Conservation (phyloP, 2,329 filamentous ascomycete species). For the Aspergillus quadrilineatus region DNA sequence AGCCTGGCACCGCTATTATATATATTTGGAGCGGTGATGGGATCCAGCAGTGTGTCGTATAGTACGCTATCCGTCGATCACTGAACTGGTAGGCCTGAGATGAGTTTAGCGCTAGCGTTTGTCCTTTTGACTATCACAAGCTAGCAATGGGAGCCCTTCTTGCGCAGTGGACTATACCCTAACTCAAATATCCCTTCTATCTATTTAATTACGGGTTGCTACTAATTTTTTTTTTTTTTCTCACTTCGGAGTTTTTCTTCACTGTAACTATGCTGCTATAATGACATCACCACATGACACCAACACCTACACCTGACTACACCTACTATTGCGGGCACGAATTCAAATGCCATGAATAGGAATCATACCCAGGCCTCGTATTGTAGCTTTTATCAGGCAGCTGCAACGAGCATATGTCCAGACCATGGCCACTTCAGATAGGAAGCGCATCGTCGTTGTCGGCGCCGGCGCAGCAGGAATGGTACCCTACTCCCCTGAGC, state of each 20-base stretch:
- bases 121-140: too few relatives aligned
- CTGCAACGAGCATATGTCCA: background rate
- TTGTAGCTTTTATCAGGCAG: background rate
- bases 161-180: too few relatives aligned
- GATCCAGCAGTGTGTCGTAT: too few relatives aligned
- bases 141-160: too few relatives aligned
- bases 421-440: background rate
- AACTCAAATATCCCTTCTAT: background rate
- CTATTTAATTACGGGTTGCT: background rate
- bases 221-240: background rate
- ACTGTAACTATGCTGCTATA: background rate
- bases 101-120: too few relatives aligned
- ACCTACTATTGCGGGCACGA: too few relatives aligned
- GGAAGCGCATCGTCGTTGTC: slow-evolving; percentile 58
- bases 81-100: too few relatives aligned
- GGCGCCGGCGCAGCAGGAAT: slow-evolving; percentile 65
- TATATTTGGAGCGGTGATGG: background rate
- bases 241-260: background rate
- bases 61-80: too few relatives aligned
- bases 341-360: background rate
- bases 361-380: background rate
- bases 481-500: slow-evolving; percentile 34
- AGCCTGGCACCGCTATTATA: background rate
- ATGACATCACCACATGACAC: slow-evolving; percentile 7
- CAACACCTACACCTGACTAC: background rate